These are phyloP conservation scores for Lupinus albus DNA, from an alignment of 306 rosid genomes.

Conservation along the genomic window DNA sequence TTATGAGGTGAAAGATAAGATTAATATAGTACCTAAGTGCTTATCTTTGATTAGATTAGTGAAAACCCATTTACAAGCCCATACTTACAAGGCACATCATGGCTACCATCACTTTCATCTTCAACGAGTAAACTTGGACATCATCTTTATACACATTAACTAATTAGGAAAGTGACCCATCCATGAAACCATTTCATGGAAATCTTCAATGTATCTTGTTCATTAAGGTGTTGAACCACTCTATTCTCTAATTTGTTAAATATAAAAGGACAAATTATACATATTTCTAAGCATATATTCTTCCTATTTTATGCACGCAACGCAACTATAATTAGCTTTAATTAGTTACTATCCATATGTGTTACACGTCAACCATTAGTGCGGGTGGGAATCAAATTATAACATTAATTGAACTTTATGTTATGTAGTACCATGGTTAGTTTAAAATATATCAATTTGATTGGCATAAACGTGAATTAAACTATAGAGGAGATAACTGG, in stretches of 20 bases:
- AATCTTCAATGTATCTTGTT: slow-evolving; percentile 23
- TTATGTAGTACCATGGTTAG: background rate
- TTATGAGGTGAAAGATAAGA: background rate
- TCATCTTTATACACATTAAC: background rate
- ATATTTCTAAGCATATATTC: slow-evolving; percentile 3
- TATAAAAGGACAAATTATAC: slow-evolving; percentile 25
- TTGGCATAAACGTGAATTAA: background rate
- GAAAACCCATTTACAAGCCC: background rate
- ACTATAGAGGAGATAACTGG: too few species aligned
- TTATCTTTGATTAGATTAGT: slow-evolving; percentile 11
- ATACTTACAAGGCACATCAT: background rate
- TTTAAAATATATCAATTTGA: slow-evolving; percentile 30
- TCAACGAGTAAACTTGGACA: slow-evolving; percentile 4
- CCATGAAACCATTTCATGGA: background rate
- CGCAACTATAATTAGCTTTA: background rate
- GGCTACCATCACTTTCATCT: slow-evolving; percentile 27
- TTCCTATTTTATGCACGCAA: background rate
- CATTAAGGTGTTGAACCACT: background rate
- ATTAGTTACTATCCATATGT: background rate
- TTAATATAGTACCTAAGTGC: background rate
- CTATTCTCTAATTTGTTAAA: background rate
- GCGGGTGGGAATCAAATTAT: slow-evolving; percentile 19
- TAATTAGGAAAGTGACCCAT: background rate
- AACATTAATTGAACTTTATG: slow-evolving; percentile 10
- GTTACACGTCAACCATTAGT: slow-evolving; percentile 1